Evolutionary conservation across 2,329 filamentous ascomycete species (phyloP), one percentile per base, ranked within the genome.

Genomic region (Fusarium metavorans): DNA sequence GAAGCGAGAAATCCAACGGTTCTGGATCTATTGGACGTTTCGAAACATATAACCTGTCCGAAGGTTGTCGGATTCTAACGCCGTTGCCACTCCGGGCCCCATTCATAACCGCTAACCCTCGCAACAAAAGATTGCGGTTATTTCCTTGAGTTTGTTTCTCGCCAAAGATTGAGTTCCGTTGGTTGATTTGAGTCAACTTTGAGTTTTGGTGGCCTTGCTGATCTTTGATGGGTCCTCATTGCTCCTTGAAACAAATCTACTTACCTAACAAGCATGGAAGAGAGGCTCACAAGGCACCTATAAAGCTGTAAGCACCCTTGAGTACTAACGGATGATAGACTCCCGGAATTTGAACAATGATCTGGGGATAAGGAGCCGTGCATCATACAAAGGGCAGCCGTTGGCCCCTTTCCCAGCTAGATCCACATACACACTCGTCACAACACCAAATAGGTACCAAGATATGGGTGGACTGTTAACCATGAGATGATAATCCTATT

Each of bases 401-500:
- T 30, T n/a, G 48, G 2, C 48, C 48, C 48, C 2, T n/a, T 30
- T 4, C 9, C 25, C 6, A 6, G 10, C 16, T 10, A 18, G 30
- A n/a, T n/a, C 16, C 16, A 52, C 18, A 52, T 30, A 11, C 25
- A n/a, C 1, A n/a, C 11, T 18, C 23, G 8, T 25, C 43, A 48
- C 23, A 48, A 48, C 43, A 45, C 8, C 13, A 45, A 16, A 45
- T 16, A 9, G 20, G 20, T 48, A 8, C 16, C 10, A 50, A 27
- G 34, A 37, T 16, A 37, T 30, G 48, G 48, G 18, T 7, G 27
- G 13, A 52, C 5, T n/a, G 25, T 23, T 39, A 20, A 48, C n/a
- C 23, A 52, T n/a, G 39, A 61, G 59, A 68, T 48, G 37, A 61
- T 56, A 69, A 58, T 18, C 43, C 9, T 67, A 18, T 62, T 57